Evolutionary conservation across 257 asterid genomes (phyloP).

Genomic region (Perilla frutescens): DNA sequence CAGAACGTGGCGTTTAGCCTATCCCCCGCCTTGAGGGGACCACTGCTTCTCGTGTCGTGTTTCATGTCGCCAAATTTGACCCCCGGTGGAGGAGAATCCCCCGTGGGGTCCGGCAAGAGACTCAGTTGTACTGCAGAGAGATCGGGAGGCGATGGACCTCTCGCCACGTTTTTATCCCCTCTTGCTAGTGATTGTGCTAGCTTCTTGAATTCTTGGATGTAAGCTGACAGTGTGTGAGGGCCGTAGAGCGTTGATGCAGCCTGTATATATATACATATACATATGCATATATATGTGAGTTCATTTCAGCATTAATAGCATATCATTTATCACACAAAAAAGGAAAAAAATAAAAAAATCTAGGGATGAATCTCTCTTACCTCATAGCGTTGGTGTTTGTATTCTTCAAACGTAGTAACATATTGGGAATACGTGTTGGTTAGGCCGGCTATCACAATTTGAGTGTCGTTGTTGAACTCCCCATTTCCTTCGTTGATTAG

Average conservation of each 20-base stretch:
- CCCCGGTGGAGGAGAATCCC: constrained; percentile 62
- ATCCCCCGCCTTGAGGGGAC: constrained; percentile 43
- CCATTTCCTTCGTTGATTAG: constrained; percentile 49
- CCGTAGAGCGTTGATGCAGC: constrained; percentile 72
- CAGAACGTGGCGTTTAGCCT: constrained; percentile 54
- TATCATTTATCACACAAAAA: not conserved
- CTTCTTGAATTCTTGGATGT: constrained; percentile 71
- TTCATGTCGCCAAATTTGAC: constrained; percentile 59
- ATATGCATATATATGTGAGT: too few relatives aligned
- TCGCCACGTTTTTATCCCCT: constrained; percentile 36
- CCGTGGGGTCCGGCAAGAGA: constrained; percentile 46
- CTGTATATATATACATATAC: constrained; percentile 25
- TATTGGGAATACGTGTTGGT: constrained; percentile 66
- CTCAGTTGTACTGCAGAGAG: constrained; percentile 54
- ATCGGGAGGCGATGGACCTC: constrained; percentile 62
- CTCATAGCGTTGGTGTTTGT: constrained; percentile 67
- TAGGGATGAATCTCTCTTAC: constrained; percentile 25
- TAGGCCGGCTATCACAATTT: constrained; percentile 61
- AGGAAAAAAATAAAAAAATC: too few relatives aligned
- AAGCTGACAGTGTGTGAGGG: constrained; percentile 68
- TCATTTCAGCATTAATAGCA: not conserved
- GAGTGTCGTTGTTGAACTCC: constrained; percentile 46
- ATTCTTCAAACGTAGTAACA: constrained; percentile 61
- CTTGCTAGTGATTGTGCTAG: constrained; percentile 54
- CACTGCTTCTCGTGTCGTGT: constrained; percentile 35